Evolutionary conservation across 2,329 filamentous ascomycete genomes (phyloP), one percentile per base, ranked within the genome.

Genomic region (Neophaeococcomyces mojaviensis): DNA sequence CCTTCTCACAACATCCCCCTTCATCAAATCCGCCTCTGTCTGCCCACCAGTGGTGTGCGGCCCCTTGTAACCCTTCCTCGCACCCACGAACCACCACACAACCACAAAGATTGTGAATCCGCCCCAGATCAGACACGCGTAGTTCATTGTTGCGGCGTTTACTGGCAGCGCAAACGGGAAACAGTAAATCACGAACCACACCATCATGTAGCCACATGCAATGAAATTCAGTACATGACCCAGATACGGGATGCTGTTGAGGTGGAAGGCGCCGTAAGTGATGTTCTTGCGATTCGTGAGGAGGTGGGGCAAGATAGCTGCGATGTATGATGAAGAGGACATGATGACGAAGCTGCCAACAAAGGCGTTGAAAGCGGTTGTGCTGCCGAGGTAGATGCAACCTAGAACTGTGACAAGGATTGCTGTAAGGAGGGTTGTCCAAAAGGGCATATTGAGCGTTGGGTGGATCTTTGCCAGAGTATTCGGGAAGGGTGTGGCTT

Each of bases 131-230:
- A 77, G 55, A 53, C 65, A 71, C 10, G 68, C 66, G 55, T 77
- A 78, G 53, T 78, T 78, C 75, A 78, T 78, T 2, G 61, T 66
- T 26, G 60, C 57, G 2, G 69, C 68, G 47, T 66, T 59, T 4
- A 70, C 67, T 9, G 72, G 69, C 40, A 74, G 52, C 1, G 63
- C 58, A 49, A 68, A 74, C 0, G 74, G 77, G 64, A 81, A 80
- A 57, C 75, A 79, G 61, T 76, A 81, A 48, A 81, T 72, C n/a
- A 77, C 64, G 44, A 76, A 67, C 53, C 79, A 80, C 16, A 77
- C 62, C 1, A 69, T 56, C 45, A 80, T 79, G 44, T 78, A 72
- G 33, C 72, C 54, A 13, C 76, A 72, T 5, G 74, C 66, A 3
- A 72, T 51, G 9, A 61, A 46, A 53, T 80, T 80, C n/a, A n/a